phyloP scores from a whole-genome alignment of 257 asterid species.

The Scutellaria barbata region DNA sequence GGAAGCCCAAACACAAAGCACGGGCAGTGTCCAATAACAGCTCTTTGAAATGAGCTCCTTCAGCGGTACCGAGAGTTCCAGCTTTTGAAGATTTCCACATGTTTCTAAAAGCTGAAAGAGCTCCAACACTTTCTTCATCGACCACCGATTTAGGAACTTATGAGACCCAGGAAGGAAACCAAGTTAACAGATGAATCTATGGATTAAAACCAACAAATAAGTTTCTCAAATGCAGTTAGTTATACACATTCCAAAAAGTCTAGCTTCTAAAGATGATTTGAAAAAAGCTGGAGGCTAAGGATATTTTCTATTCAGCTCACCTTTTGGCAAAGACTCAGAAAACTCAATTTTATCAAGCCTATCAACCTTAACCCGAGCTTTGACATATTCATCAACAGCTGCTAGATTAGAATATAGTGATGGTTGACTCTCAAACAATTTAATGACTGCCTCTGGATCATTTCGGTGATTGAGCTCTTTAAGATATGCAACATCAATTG shows the following conservation, averaged over 20 bases:
- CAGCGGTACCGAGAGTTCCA: conserved; percentile 80
- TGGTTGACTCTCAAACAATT: conserved; percentile 80
- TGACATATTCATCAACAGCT: conserved; percentile 87
- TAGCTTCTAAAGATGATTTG: not conserved
- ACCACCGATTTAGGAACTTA: conserved; percentile 51
- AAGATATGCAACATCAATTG: conserved; percentile 76
- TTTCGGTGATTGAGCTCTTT: conserved; percentile 67
- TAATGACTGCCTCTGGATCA: conserved; percentile 84
- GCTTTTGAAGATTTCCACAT: conserved; percentile 74
- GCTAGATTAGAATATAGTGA: conserved; percentile 74
- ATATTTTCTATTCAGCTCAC: conserved; percentile 40
- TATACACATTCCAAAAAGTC: not conserved
- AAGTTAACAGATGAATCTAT: not conserved
- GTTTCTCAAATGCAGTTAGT: not conserved
- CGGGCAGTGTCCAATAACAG: conserved; percentile 94
- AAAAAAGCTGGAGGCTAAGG: not conserved
- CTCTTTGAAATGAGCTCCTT: conserved; percentile 83
- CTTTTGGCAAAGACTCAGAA: conserved; percentile 76
- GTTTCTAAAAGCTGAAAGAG: conserved; percentile 71
- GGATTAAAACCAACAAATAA: not conserved
- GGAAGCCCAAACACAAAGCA: conserved; percentile 75
- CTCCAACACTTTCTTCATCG: conserved; percentile 65
- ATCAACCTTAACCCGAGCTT: conserved; percentile 83
- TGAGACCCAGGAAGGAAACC: conserved; percentile 50
- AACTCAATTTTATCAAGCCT: conserved; percentile 85